Percentiles rank a stretch among this genome's conserved stretches.
Conservation (phyloP, 2,329 filamentous ascomycete species). For the Basipetospora chlamydospora region DNA sequence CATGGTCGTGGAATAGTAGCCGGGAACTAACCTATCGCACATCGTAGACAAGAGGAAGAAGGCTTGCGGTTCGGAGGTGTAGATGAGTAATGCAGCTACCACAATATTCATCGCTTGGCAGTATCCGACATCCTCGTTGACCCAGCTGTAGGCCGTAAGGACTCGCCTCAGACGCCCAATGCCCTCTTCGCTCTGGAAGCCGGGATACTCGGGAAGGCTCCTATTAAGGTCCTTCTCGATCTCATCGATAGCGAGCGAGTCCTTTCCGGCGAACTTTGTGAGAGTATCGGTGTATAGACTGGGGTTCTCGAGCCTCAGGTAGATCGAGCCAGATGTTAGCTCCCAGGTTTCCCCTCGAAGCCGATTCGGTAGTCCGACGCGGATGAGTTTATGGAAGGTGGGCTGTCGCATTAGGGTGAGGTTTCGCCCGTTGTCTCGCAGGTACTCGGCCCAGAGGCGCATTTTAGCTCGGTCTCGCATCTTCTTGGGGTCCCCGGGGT, state of each 20-base stretch:
- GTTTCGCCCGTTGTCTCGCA: conserved; percentile 89
- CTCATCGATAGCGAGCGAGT: conserved; percentile 93
- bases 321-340: conserved; percentile 80
- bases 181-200: conserved; percentile 91
- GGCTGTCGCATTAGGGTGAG: conserved; percentile 85
- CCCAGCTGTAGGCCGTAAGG: conserved; percentile 95
- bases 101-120: conserved; percentile 99
- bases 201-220: conserved; percentile 90
- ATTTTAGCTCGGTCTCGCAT: conserved; percentile 92
- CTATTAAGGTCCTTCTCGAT: conserved; percentile 98
- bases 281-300: conserved; percentile 74
- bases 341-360: conserved; percentile 94
- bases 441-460: conserved; percentile 91
- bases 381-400: conserved; percentile 93
- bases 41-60: conserved; percentile 87
- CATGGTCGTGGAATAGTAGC: conserved; percentile 98
- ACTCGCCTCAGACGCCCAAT: conserved; percentile 82
- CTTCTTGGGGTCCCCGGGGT: conserved; percentile 89
- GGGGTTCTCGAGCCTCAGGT: conserved; percentile 73
- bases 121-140: conserved; percentile 87
- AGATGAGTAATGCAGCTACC: conserved; percentile 92
- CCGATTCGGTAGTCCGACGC: conserved; percentile 86
- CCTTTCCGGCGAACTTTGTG: conserved; percentile 65
- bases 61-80: conserved; percentile 91
- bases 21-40: conserved; percentile 83